Base-by-base conservation (phyloP, 352 stramenopile species). In the Pilasporangium apinafurcum region DNA sequence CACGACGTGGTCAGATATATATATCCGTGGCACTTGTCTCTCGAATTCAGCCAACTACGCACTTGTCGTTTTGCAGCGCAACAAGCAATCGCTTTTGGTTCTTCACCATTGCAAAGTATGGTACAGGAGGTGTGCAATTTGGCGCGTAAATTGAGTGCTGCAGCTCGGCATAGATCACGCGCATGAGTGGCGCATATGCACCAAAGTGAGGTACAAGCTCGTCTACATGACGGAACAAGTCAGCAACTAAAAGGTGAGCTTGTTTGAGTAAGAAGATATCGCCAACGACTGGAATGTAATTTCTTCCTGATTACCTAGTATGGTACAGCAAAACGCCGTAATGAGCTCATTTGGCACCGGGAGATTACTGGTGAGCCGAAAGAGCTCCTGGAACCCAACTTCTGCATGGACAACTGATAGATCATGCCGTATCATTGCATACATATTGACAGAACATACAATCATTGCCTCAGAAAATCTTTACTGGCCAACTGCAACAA, bases 61-160 rank as follows among this genome's bases (percentile, higher is more conserved):
- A 82, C 66, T 68, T 65, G 25, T 86, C 62, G 16, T 61, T 64
- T 24, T 52, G 65, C 7, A 83, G 63, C 3, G 56, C 66, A n/a
- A 65, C 33, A 22, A 84, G 56, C 8, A 84, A 50, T 7, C 59
- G 63, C 20, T 77, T 77, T 26, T 86, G 68, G 42, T 79, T 61
- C 36, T 86, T 83, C 3, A 80, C 71, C 10, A 80, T 56, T 12
- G 74, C 62, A 50, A 86, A 89, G 45, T 86, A 89, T 21, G 74
- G 62, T 4, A 81, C 13, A 1, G 48, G 37, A 8, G 55, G 44
- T 0, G 20, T 5, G 9, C 36, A 8, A 7, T 46, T 37, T 6
- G 33, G 51, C 4, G 58, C 47, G 59, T 86, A 86, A 16, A 77
- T 71, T 1, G 71, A 59, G 5, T 60, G 48, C 13, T 49, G 41